Base-by-base conservation (phyloP, 2,329 filamentous ascomycete genomes). In the Exophiala sideris region DNA sequence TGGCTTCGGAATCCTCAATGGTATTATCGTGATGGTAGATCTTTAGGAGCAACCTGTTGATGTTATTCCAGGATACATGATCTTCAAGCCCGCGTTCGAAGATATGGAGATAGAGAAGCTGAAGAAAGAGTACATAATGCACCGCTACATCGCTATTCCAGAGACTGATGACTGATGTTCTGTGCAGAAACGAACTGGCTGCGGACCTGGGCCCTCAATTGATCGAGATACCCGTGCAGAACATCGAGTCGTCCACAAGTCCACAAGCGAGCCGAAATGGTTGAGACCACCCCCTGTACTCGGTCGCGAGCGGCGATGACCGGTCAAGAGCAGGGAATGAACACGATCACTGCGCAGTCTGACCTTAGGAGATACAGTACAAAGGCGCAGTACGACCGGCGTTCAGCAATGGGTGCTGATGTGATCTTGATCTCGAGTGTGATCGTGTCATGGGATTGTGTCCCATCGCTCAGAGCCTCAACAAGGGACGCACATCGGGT, bases 1-100 rank as follows among this genome's bases (percentile, higher is more conserved):
- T 42, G 72, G 66, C 12, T 65, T 73, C 35, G 73, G 73, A 39
- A 64, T 74, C 38, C 66, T 70, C 40, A 70, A 71, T 56, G 71
- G 72, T 73, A 66, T 36, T 41, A 38, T 29, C 38, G 44, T 20
- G 20, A 2, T 34, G 3, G 12, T 45, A 42, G n/a, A 36, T 5
- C 8, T 12, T 50, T 33, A 60, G 59, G 60, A 49, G 39, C 42
- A 32, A 44, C 36, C 42, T 18, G 24, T 18, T 20, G 35, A 24
- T 59, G 54, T 52, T 46, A 44, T 44, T 48, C 33, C 58, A 75
- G 73, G 72, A 39, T 74, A 74, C 60, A 70, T 73, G 58, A 70
- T 68, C 50, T 75, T 75, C 64, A 69, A 74, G 48, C 73, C 73
- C 18, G 67, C 71, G 16, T 67, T 73, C 41, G 64, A 67, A 40